These are phyloP conservation scores for Pseudogymnoascus sp. DNA, from an alignment of 2,329 filamentous ascomycete species.

Conservation along the genomic window DNA sequence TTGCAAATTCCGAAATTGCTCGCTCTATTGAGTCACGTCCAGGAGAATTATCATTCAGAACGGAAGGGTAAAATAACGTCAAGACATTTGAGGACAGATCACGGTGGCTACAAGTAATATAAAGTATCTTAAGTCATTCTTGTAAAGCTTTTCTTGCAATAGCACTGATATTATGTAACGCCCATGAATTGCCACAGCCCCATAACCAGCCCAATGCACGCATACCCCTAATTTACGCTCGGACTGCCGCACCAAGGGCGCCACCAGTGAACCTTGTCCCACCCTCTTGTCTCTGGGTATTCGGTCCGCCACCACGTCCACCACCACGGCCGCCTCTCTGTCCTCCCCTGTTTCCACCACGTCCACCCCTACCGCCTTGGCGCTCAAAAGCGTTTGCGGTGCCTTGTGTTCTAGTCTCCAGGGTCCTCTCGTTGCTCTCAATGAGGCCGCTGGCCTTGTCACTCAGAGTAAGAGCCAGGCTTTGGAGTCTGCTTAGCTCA, in stretches of 20 bases:
- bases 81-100: not conserved
- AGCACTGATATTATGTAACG: conserved; percentile 22
- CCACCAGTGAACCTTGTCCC: conserved; percentile 77
- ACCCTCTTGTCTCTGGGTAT: conserved; percentile 56
- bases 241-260: conserved; percentile 61
- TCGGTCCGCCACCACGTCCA: conserved; percentile 49
- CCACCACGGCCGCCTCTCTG: conserved; percentile 52
- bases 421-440: conserved; percentile 92
- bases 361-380: conserved; percentile 68
- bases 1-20: not conserved
- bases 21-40: not conserved
- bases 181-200: conserved; percentile 24
- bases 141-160: conserved; percentile 23
- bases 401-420: conserved; percentile 94
- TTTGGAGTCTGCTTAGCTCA: conserved; percentile 91
- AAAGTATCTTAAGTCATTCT: conserved; percentile 17
- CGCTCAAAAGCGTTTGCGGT: conserved; percentile 92
- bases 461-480: conserved; percentile 81
- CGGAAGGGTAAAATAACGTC: not conserved
- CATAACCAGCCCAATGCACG: conserved; percentile 28
- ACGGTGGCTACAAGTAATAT: conserved; percentile 1
- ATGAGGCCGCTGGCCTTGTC: conserved; percentile 96
- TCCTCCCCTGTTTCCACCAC: conserved; percentile 59
- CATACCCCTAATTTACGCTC: conserved; percentile 39
- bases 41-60: not conserved